These are phyloP conservation scores for Scenedesmus sp. DNA, from an alignment of 163 green algal genomes.

Conservation along the genomic window DNA sequence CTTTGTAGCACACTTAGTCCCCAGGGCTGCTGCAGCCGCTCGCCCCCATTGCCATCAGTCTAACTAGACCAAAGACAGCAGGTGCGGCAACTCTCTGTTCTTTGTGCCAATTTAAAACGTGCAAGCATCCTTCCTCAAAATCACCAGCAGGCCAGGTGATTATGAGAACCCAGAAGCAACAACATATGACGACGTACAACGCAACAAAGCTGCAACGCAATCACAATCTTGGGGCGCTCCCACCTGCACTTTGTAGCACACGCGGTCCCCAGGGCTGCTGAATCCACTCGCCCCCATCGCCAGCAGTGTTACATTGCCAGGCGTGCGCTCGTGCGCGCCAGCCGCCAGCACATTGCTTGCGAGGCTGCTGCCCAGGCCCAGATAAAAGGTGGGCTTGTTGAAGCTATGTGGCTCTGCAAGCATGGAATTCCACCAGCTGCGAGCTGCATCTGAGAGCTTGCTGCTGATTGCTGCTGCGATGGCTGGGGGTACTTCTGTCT, in stretches of 20 bases:
- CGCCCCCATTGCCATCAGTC: no score
- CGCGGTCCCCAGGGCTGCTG: not conserved
- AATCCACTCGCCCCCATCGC: slow-evolving; percentile 15
- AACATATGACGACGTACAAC: not conserved
- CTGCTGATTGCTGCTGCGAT: not conserved
- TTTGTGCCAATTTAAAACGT: no score
- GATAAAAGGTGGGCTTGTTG: slow-evolving; percentile 23
- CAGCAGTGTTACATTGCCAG: slow-evolving; percentile 11
- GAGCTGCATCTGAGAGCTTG: not conserved
- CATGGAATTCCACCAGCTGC: not conserved
- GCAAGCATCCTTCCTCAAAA: no score
- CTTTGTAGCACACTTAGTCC: no score
- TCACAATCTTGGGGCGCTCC: not conserved
- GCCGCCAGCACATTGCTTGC: not conserved
- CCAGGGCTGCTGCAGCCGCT: no score
- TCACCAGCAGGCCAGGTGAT: no score
- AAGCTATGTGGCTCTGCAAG: slow-evolving; percentile 1
- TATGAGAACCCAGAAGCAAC: not conserved
- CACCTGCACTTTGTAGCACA: slow-evolving; percentile 12
- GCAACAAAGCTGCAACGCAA: not conserved
- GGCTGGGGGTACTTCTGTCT: not conserved
- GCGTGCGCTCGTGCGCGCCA: slow-evolving; percentile 27
- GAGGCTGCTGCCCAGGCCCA: not conserved
- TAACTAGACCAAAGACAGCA: no score
- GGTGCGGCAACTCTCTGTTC: no score